Evolutionary conservation across 2,329 filamentous ascomycete species (phyloP).

Genomic region (Fusarium luffae): DNA sequence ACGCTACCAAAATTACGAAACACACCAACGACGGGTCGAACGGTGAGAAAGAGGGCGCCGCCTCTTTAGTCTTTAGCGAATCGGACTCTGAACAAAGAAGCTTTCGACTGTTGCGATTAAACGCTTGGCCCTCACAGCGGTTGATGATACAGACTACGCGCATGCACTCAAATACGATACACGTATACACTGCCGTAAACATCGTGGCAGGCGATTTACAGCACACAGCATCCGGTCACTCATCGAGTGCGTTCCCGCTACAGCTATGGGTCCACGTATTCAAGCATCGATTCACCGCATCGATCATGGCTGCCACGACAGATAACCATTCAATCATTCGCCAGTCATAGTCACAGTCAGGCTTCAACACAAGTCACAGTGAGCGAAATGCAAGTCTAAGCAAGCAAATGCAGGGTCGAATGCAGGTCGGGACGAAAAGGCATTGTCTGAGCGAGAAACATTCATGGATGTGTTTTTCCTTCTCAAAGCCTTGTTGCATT

Average conservation of each 20-base stretch:
- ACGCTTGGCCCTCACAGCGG: conserved; percentile 9
- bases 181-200: not conserved
- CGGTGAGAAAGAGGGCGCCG: conserved; percentile 28
- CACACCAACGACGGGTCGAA: conserved; percentile 31
- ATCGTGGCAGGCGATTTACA: conserved; percentile 5
- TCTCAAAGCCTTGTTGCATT: not conserved
- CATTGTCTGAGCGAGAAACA: not conserved
- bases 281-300: conserved; percentile 30
- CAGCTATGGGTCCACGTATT: conserved; percentile 33
- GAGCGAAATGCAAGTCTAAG: not conserved
- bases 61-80: conserved; percentile 26
- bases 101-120: conserved; percentile 12
- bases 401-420: not conserved
- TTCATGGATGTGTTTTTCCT: conserved; percentile 4
- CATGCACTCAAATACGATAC: not conserved
- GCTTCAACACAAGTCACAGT: not conserved
- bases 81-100: conserved; percentile 13
- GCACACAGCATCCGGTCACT: conserved; percentile 10
- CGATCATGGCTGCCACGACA: conserved; percentile 28
- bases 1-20: conserved; percentile 19
- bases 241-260: conserved; percentile 14
- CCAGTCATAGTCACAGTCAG: not conserved
- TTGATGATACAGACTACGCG: not conserved
- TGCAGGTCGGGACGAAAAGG: conserved; percentile 2
- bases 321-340: not conserved